Conservation (phyloP, 805 yeast genomes). For the Candida easanensis region DNA sequence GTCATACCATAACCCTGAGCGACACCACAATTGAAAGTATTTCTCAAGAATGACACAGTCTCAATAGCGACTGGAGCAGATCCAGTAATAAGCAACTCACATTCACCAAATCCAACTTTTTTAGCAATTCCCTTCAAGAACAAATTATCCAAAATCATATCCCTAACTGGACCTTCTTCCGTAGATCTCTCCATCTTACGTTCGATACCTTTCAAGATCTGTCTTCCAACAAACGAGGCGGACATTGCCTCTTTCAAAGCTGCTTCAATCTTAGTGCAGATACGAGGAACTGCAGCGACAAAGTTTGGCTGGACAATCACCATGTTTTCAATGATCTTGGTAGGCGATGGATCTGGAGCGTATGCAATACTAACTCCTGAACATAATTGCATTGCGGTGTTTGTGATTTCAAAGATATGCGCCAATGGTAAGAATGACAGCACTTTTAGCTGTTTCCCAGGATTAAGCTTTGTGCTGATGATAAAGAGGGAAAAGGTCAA, state of each 20-base stretch:
- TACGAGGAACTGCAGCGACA: slow-evolving; percentile 54
- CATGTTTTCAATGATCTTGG: slow-evolving; percentile 49
- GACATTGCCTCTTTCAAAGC: slow-evolving; percentile 34
- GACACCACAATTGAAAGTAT: slow-evolving; percentile 43
- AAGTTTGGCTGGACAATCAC: slow-evolving; percentile 43
- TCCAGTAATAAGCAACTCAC: slow-evolving; percentile 38
- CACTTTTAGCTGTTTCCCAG: slow-evolving; percentile 28
- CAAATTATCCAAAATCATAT: slow-evolving; percentile 11
- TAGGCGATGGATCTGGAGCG: slow-evolving; percentile 42
- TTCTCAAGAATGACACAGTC: slow-evolving; percentile 52
- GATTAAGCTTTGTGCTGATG: slow-evolving; percentile 6
- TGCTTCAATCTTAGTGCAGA: slow-evolving; percentile 51
- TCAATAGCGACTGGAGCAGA: slow-evolving; percentile 61
- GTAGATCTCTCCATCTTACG: slow-evolving; percentile 12
- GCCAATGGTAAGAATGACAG: slow-evolving; percentile 53
- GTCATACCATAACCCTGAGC: slow-evolving; percentile 61
- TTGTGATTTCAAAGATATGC: slow-evolving; percentile 55
- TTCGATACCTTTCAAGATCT: slow-evolving; percentile 15
- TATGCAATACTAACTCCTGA: slow-evolving; percentile 44
- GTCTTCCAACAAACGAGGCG: slow-evolving; percentile 13
- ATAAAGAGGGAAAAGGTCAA: slow-evolving; percentile 28
- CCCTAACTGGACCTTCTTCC: slow-evolving; percentile 7
- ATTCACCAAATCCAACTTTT: slow-evolving; percentile 38
- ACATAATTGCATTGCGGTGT: slow-evolving; percentile 29
- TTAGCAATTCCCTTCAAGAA: slow-evolving; percentile 37